phyloP scores from a whole-genome alignment of 768 basidiomycete genomes.

The Ephemerocybe angulata region DNA sequence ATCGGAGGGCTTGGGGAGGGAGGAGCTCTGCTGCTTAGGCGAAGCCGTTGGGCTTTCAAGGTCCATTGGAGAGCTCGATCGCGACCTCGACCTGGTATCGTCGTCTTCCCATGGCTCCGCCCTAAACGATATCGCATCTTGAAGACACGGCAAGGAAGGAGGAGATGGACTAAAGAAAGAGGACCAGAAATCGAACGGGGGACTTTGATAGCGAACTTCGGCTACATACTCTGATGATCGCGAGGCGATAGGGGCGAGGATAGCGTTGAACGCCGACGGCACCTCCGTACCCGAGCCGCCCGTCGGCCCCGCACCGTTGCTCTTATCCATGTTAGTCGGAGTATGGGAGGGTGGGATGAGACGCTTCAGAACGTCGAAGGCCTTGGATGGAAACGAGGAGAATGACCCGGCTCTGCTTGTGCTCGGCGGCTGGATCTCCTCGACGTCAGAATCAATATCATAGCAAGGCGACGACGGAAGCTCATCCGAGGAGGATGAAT shows the following conservation, averaged over 20 bases:
- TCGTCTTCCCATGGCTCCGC: neutral
- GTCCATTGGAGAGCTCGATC: slow-evolving; percentile 48
- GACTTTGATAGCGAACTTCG: neutral
- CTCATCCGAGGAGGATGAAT: slow-evolving; percentile 43
- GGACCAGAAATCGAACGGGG: slow-evolving; percentile 4
- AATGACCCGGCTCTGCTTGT: slow-evolving; percentile 19
- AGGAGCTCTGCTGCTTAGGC: slow-evolving; percentile 40
- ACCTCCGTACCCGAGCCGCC: slow-evolving; percentile 1
- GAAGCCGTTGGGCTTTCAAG: slow-evolving; percentile 41
- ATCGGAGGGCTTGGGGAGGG: slow-evolving; percentile 15
- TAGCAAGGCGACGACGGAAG: slow-evolving; percentile 30
- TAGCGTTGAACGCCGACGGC: neutral
- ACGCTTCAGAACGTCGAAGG: slow-evolving; percentile 29
- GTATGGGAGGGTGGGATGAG: slow-evolving; percentile 27
- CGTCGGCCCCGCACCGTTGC: neutral
- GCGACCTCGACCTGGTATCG: slow-evolving; percentile 26
- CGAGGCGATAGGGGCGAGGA: slow-evolving; percentile 6
- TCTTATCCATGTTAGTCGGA: slow-evolving; percentile 8
- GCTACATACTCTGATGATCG: slow-evolving; percentile 3
- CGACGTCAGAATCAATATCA: slow-evolving; percentile 49
- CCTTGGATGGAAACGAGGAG: slow-evolving; percentile 18
- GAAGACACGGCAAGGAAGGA: slow-evolving; percentile 3
- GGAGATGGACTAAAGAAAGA: slow-evolving; percentile 7
- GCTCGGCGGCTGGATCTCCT: slow-evolving; percentile 42
- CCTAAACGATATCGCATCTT: neutral